Evolutionary conservation across 1,284 basidiomycete genomes (phyloP), one percentile per base, ranked within the genome.

Genomic region (Leccinum pachyderme): DNA sequence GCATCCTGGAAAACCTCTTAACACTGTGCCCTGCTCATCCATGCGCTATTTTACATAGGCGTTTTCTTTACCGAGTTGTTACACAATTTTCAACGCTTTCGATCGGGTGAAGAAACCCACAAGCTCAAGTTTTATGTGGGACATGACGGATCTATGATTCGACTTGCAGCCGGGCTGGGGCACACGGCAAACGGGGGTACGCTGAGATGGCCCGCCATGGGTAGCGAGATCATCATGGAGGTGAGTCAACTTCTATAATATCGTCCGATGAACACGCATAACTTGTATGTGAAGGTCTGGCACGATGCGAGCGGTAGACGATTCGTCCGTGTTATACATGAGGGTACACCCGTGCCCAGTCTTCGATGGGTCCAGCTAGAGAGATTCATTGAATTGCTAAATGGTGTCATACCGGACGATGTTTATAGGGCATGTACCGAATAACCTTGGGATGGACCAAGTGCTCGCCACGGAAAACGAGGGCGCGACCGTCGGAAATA

Each of bases 151-250:
- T 74, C 77, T 6, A 77, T 81, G 73, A 74, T 81, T 51, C 73
- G 79, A 29, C 75, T 81, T 5, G 77, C 78, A 7, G 58, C 78
- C 1, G 74, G 75, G 12, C 69, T 81, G 2, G 78, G 77, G 13
- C 67, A 63, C 37, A 57, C 59, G 9, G 59, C 44, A 15, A 65
- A 65, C 18, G 59, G 57, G 4, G 63, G 61, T 7, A 65, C 66
- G 2, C 61, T 81, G 51, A 72, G 78, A 28, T 81, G 79, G 79
- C 80, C 80, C 1, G 77, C 80, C 0, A 66, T 81, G 47, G 79
- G 80, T 2, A 77, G 75, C 13, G 79, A 81, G 59, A 73, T 81
- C n/a, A 55, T 77, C 47, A 73, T 81, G 67, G 79, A 81, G 74
- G 79, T 75, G 54, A 48, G 76, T 59, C 6, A 2, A 24, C 27